phyloP scores from a whole-genome alignment of 2,329 filamentous ascomycete genomes.

The Teratosphaeria pseudoeucalypti region DNA sequence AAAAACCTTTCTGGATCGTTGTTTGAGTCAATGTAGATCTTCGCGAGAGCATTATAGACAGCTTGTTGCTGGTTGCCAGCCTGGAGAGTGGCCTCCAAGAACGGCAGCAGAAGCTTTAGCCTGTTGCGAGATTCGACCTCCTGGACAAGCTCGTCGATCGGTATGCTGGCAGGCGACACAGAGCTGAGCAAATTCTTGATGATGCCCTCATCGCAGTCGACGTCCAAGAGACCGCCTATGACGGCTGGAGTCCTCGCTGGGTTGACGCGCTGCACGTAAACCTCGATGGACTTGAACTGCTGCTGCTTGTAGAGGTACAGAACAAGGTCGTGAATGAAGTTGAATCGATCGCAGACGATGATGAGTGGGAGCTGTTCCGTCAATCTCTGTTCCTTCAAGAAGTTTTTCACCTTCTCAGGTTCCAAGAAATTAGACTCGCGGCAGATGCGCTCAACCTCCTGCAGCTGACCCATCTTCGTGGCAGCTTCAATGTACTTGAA shows the following conservation, averaged over 20 bases:
- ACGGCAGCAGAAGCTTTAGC: conserved; percentile 87
- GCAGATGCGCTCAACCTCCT: conserved; percentile 94
- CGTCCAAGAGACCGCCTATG: conserved; percentile 84
- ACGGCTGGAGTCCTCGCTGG: conserved; percentile 83
- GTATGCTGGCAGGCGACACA: conserved; percentile 73
- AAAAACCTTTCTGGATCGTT: conserved; percentile 97
- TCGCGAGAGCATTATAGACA: conserved; percentile 92
- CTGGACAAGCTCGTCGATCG: conserved; percentile 83
- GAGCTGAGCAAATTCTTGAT: conserved; percentile 86
- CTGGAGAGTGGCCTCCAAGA: conserved; percentile 84
- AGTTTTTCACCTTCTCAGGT: conserved; percentile 66
- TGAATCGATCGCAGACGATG: conserved; percentile 98
- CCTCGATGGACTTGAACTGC: conserved; percentile 97
- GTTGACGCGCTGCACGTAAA: conserved; percentile 96
- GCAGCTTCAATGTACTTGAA: conserved; percentile 99
- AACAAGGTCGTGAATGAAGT: conserved; percentile 94
- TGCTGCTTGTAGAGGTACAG: conserved; percentile 98
- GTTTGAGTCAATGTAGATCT: conserved; percentile 99
- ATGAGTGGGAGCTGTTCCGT: conserved; percentile 91
- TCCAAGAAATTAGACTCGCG: conserved; percentile 58
- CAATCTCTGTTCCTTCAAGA: conserved; percentile 90
- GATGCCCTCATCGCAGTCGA: conserved; percentile 92
- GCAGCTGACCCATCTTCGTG: conserved; percentile 83
- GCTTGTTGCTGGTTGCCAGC: conserved; percentile 92
- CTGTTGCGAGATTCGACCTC: conserved; percentile 96